Percentiles rank a stretch among this genome's conserved stretches.
Conservation (phyloP, 1,284 basidiomycete genomes). For the Volvariella surrecta region DNA sequence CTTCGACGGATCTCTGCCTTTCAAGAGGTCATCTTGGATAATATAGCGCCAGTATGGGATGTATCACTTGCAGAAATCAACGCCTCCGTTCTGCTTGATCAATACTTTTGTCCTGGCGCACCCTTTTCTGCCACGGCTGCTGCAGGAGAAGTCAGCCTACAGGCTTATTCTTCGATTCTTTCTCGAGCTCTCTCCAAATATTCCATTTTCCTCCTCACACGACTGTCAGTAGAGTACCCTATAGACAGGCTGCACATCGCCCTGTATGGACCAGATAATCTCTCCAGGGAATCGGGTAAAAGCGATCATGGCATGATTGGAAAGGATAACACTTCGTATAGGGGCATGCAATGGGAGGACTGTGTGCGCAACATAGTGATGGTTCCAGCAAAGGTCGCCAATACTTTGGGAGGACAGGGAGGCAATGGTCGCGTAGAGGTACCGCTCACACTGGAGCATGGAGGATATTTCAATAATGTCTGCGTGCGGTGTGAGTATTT, state of each 20-base stretch:
- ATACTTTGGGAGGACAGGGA: slow-evolving; percentile 34
- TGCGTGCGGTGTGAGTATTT: slow-evolving; percentile 50
- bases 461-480: slow-evolving; percentile 41
- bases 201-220: slow-evolving; percentile 43
- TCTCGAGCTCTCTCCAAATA: slow-evolving; percentile 38
- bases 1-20: slow-evolving; percentile 45
- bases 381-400: slow-evolving; percentile 62
- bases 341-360: slow-evolving; percentile 55
- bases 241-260: slow-evolving; percentile 56
- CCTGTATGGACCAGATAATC: slow-evolving; percentile 17
- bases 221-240: slow-evolving; percentile 51
- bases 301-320: background rate
- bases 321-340: slow-evolving; percentile 15
- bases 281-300: background rate
- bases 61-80: slow-evolving; percentile 40
- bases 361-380: slow-evolving; percentile 50
- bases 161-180: slow-evolving; percentile 55
- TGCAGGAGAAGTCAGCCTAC: slow-evolving; percentile 46
- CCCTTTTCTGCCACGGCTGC: slow-evolving; percentile 38
- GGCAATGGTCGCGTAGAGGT: slow-evolving; percentile 15
- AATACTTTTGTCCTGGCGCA: slow-evolving; percentile 64
- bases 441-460: slow-evolving; percentile 42
- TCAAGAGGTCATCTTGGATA: slow-evolving; percentile 56
- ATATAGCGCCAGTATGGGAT: slow-evolving; percentile 66
- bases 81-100: slow-evolving; percentile 36